Percentiles rank a stretch among this genome's conserved stretches.
Evolutionary conservation across 2,329 filamentous ascomycete genomes (phyloP).

Genomic region (Cyphellophora attinorum): DNA sequence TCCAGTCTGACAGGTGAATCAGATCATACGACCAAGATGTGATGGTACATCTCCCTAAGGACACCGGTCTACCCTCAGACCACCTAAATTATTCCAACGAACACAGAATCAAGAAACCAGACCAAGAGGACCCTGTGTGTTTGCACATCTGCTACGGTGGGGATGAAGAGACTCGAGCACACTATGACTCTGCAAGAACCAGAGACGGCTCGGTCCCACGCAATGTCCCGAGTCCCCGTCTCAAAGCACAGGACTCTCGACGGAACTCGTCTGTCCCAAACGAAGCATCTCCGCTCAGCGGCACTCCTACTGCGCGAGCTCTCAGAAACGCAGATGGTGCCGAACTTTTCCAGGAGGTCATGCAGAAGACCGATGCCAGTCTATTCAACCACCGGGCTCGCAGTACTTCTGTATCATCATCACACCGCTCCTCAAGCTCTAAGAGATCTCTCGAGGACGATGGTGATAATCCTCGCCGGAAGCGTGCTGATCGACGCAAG

Average conservation of each 20-base stretch:
- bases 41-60: conserved; percentile 21
- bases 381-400: conserved; percentile 14
- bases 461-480: conserved; percentile 15
- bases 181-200: conserved; percentile 20
- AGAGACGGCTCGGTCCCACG: conserved; percentile 15
- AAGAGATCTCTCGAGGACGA: conserved; percentile 20
- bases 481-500: conserved; percentile 16
- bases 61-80: conserved; percentile 13
- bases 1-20: no score
- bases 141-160: conserved; percentile 20
- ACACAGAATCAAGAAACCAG: conserved; percentile 6
- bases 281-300: conserved; percentile 6
- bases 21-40: conserved; percentile 55
- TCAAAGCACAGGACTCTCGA: conserved; percentile 9
- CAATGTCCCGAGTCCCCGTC: conserved; percentile 10
- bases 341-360: conserved; percentile 14
- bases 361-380: conserved; percentile 13
- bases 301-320: conserved; percentile 11
- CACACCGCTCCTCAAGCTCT: conserved; percentile 19
- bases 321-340: conserved; percentile 13
- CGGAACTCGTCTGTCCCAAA: conserved; percentile 1
- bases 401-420: conserved; percentile 19
- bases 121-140: conserved; percentile 2
- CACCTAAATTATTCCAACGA: conserved; percentile 15
- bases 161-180: conserved; percentile 17